These are phyloP conservation scores for Torrubiellomyces zombiae DNA, from an alignment of 2,329 filamentous ascomycete genomes.

Conservation along the genomic window DNA sequence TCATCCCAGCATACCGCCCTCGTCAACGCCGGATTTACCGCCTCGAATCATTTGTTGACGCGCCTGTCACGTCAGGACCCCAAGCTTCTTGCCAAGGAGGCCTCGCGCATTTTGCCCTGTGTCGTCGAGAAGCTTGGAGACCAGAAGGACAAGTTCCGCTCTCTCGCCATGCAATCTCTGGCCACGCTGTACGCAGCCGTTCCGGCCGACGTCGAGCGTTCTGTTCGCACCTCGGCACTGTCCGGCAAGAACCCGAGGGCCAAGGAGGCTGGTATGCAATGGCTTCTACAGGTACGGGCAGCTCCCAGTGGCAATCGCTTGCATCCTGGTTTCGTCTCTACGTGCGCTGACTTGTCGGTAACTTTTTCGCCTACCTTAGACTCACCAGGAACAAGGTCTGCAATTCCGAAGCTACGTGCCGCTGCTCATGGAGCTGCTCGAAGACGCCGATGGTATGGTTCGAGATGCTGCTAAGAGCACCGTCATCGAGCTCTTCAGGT, in stretches of 20 bases:
- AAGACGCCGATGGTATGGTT: conserved; percentile 79
- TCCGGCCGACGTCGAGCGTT: conserved; percentile 59
- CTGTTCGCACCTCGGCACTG: conserved; percentile 63
- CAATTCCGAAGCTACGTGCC: conserved; percentile 75
- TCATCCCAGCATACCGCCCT: conserved; percentile 61
- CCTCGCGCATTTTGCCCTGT: conserved; percentile 52
- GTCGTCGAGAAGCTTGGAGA: conserved; percentile 78
- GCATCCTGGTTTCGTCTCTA: too few species aligned
- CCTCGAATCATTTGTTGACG: conserved; percentile 74
- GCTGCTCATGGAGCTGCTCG: conserved; percentile 66
- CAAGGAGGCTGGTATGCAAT: conserved; percentile 72
- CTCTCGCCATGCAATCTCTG: conserved; percentile 57
- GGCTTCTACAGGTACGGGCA: conserved; percentile 63
- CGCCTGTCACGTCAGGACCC: conserved; percentile 74
- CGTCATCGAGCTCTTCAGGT: conserved; percentile 77
- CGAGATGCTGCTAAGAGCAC: conserved; percentile 70
- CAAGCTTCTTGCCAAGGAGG: conserved; percentile 53
- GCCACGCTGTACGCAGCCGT: conserved; percentile 59
- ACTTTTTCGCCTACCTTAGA: conserved; percentile 28
- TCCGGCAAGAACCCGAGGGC: conserved; percentile 65
- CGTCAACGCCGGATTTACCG: conserved; percentile 70
- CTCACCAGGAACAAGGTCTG: conserved; percentile 64
- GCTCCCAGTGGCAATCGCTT: too few species aligned
- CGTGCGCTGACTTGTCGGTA: conserved; percentile 5
- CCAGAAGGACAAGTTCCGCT: conserved; percentile 68